Evolutionary conservation across 2,329 filamentous ascomycete species (phyloP), one percentile per base, ranked within the genome.

Genomic region (Huntiella abstrusa): DNA sequence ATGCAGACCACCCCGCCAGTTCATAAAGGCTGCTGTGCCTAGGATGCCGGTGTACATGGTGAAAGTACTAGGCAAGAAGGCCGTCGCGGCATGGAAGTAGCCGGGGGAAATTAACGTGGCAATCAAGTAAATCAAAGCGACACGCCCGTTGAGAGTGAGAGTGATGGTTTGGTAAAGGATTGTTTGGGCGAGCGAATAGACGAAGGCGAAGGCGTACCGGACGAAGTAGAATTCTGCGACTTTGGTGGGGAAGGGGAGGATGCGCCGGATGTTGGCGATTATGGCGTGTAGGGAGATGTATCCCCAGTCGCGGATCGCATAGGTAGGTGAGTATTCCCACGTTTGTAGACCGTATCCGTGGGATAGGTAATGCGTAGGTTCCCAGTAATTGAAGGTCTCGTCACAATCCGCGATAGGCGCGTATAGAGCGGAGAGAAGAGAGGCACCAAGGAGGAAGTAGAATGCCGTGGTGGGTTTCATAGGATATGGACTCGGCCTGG

Each of bases 311-410:
- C 91, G 78, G 55, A 98, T 95, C 43, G 86, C 83, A 62, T 83
- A 96, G 49, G 88, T 80, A 4, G 91, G 91, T 1, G 88, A 93
- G 63, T 96, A 98, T 62, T 98, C 91, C 91, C 91, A 98, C 1
- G 91, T 98, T 65, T 98, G 87, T 43, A 95, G 69, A 35, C 88
- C 91, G 57, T 93, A 88, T 55, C 84, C 83, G 66, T 95, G 86
- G 49, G 77, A 81, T 22, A 98, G 72, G 62, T 95, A 98, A 62
- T 98, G 91, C 0, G 87, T 77, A 0, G 91, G 88, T 57, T 98
- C 91, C 86, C 88, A 98, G 67, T 94, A 98, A 61, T 98, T 98
- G 71, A 93, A 98, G 8, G 88, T 88, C 66, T 98, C 91, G 56
- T 98, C 91, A 59, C 91, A 98, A 62, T 98, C 91, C 60, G 95